These are phyloP conservation scores for Vanderwaltozyma tropicalis DNA, from an alignment of 805 yeast genomes.

Conservation along the genomic window DNA sequence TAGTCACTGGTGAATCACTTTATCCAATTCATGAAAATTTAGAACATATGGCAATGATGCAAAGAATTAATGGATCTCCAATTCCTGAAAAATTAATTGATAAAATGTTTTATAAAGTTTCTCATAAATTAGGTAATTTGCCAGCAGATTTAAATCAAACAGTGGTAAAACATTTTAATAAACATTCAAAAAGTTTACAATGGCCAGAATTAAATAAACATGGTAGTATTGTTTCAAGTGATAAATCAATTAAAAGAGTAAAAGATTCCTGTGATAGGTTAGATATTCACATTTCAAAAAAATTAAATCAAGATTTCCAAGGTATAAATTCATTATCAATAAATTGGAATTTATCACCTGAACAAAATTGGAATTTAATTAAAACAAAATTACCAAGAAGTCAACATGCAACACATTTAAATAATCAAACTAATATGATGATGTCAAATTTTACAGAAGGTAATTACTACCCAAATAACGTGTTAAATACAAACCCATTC, in stretches of 20 bases:
- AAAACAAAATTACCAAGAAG: conserved; percentile 8
- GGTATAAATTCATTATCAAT: conserved; percentile 20
- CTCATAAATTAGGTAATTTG: conserved; percentile 23
- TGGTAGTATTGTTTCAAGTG: conserved; percentile 20
- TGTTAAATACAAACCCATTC: not conserved
- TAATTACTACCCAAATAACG: not conserved
- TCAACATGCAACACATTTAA: not conserved
- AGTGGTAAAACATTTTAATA: conserved; percentile 25
- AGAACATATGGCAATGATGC: conserved; percentile 94
- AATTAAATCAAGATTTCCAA: conserved; percentile 20
- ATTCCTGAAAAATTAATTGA: conserved; percentile 33
- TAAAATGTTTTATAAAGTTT: conserved; percentile 25
- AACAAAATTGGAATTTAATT: conserved; percentile 23
- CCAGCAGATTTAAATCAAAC: conserved; percentile 26
- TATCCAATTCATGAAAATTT: conserved; percentile 91
- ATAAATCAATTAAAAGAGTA: conserved; percentile 24
- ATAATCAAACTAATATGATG: not conserved
- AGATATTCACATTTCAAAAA: conserved; percentile 22
- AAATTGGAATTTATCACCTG: conserved; percentile 24
- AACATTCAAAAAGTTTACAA: conserved; percentile 10
- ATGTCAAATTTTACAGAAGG: not conserved
- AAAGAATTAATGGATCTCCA: conserved; percentile 52
- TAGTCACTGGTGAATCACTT: conserved; percentile 87
- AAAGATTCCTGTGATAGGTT: conserved; percentile 23
- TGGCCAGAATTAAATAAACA: conserved; percentile 26